A percentile compares a stretch with the other conserved stretches of the same genome.
phyloP scores from a whole-genome alignment of 108 stramenopile genomes.

The Cyclotella atomus region DNA sequence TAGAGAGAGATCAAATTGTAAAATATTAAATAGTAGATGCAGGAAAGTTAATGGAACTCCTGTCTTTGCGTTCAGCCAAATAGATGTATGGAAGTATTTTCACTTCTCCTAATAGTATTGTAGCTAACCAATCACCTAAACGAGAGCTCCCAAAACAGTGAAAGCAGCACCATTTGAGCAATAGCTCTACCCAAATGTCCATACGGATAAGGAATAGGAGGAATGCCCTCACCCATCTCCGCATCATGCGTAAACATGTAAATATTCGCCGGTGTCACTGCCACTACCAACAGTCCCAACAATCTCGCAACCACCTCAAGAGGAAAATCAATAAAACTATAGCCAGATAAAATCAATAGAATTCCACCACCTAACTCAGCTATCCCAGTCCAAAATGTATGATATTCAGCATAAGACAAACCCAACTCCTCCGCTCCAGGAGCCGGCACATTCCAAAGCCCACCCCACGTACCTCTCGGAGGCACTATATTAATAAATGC shows the following conservation, averaged over 20 bases:
- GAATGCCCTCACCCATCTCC: slow-evolving; percentile 58
- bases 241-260: slow-evolving; percentile 93
- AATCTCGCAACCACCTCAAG: slow-evolving; percentile 58
- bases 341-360: slow-evolving; percentile 51
- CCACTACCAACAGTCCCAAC: slow-evolving; percentile 67
- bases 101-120: too few relatives aligned
- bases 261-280: slow-evolving; percentile 88
- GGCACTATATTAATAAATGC: slow-evolving; percentile 84
- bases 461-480: slow-evolving; percentile 87
- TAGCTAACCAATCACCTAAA: slow-evolving; percentile 62
- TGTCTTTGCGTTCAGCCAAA: too few relatives aligned
- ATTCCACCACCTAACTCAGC: slow-evolving; percentile 79
- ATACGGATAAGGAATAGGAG: slow-evolving; percentile 67
- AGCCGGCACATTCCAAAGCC: slow-evolving; percentile 83
- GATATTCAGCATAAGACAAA: slow-evolving; percentile 80
- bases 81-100: too few relatives aligned
- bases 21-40: too few relatives aligned
- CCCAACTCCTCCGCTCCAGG: slow-evolving; percentile 65
- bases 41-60: too few relatives aligned
- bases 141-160: slow-evolving; percentile 76
- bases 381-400: slow-evolving; percentile 83
- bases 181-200: slow-evolving; percentile 74
- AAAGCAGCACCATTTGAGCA: slow-evolving; percentile 71
- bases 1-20: background rate
- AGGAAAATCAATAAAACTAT: slow-evolving; percentile 32